Percentiles rank a stretch among this genome's conserved stretches.
Conservation (phyloP, 306 rosid species). For the Vicia faba region DNA sequence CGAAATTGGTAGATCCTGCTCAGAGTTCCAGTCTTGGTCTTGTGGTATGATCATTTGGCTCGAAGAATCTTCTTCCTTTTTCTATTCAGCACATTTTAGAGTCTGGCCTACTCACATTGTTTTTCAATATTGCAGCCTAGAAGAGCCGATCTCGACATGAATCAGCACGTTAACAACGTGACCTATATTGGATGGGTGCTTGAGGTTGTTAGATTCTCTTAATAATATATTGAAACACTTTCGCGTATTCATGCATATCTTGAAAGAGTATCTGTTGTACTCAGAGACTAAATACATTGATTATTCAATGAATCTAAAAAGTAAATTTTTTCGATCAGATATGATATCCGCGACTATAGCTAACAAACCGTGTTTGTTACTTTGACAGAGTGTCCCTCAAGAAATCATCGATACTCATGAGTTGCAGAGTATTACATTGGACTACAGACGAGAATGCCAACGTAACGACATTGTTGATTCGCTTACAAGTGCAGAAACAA, state of each 20-base stretch:
- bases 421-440: conserved; percentile 83
- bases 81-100: conserved; percentile 22
- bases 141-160: conserved; percentile 96
- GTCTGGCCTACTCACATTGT: conserved; percentile 42
- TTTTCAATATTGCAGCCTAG: conserved; percentile 67
- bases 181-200: conserved; percentile 94
- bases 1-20: conserved; percentile 80
- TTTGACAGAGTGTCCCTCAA: conserved; percentile 87
- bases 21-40: conserved; percentile 65
- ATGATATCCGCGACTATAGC: neutral
- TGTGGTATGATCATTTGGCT: conserved; percentile 60
- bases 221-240: conserved; percentile 12
- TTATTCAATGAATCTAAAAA: no score
- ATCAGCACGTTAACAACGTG: conserved; percentile 94
- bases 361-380: conserved; percentile 23
- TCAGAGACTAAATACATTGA: no score
- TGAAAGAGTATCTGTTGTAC: no score
- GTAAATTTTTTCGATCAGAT: no score
- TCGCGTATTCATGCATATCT: no score
- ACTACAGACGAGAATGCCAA: conserved; percentile 96
- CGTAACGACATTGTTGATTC: conserved; percentile 77
- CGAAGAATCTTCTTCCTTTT: conserved; percentile 23
- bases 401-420: conserved; percentile 81
- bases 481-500: conserved; percentile 63
- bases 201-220: conserved; percentile 57